Base-by-base conservation (phyloP, 2,329 filamentous ascomycete genomes). In the Basipetospora sp. region DNA sequence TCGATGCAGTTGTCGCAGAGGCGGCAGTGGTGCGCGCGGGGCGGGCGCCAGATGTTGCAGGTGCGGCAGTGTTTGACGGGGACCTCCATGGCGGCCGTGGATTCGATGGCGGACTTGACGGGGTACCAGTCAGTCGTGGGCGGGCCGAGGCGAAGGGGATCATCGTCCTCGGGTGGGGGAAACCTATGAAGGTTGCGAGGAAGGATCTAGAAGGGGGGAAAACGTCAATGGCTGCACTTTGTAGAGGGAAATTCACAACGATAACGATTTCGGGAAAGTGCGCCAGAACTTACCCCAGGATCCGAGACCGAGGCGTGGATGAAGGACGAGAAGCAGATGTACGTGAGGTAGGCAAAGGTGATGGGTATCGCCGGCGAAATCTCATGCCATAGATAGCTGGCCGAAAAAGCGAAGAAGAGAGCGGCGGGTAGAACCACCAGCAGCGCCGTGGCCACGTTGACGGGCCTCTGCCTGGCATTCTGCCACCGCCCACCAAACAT, bases 31-130 rank as follows among this genome's bases (percentile, higher is more conserved):
- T 98, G 92, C 41, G 85, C 86, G 41, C 90, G 82, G 19, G 88
- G 87, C 26, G 90, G 90, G 2, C 90, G 81, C 90, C 90, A 98
- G 47, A 98, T 87, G 51, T 86, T 86, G 65, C 90, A 98, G 14
- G 87, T 93, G 54, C 87, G 88, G 71, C 90, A 98, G 61, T 93
- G 94, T 61, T 98, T 96, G 43, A 88, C 87, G 0, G 90, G 90
- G 2, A 98, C 87, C 55, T 98, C 90, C 84, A 98, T 94, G 5
- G 87, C 87, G 8, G 86, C 80, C 22, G 82, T 80, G 8, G 74
- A 65, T 29, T 65, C 75, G 42, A 78, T 79, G 27, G 80, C 74
- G 8, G 85, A 83, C 50, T 87, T 82, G 48, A 96, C 82, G 63
- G 93, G 74, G 6, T 83, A 81, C 90, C 90, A 98, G 55, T 93